Evolutionary conservation across 108 stramenopile species (phyloP).

Genomic region (Pseudonitzschia pungens): DNA sequence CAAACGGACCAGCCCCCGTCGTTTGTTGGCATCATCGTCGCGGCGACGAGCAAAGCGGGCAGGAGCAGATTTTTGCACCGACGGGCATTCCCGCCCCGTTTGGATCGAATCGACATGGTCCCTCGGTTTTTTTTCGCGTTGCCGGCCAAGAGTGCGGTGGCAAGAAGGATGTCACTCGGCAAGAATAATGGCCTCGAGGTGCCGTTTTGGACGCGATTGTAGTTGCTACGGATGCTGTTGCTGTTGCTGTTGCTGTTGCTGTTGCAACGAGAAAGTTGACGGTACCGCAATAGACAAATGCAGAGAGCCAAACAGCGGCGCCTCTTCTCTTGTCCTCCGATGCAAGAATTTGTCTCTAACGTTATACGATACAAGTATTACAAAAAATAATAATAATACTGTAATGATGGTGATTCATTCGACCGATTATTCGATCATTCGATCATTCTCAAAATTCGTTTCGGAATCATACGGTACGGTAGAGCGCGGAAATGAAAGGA

Average conservation of each 20-base stretch:
- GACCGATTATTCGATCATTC: too few species aligned
- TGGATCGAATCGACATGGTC: not conserved
- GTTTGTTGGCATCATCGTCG: not conserved
- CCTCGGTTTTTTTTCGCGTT: not conserved
- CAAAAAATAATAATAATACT: too few species aligned
- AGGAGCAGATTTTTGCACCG: not conserved
- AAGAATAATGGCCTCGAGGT: not conserved
- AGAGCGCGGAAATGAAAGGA: too few species aligned
- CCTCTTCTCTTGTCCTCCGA: too few species aligned
- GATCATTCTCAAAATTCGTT: too few species aligned
- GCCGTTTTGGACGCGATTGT: not conserved
- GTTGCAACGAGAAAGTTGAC: not conserved
- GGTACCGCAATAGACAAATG: not conserved
- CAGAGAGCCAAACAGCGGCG: too few species aligned
- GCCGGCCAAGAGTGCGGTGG: not conserved
- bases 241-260: conserved; percentile 5
- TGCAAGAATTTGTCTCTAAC: too few species aligned
- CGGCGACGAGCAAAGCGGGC: not conserved
- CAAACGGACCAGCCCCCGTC: not conserved
- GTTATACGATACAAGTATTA: too few species aligned
- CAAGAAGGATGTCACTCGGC: not conserved
- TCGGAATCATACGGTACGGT: too few species aligned
- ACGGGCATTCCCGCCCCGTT: not conserved
- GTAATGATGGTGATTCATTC: too few species aligned
- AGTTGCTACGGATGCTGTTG: not conserved